A percentile compares a stretch with the other conserved stretches of the same genome.
Conservation (phyloP, 805 yeast genomes). For the Tetrapisispora phaffii region DNA sequence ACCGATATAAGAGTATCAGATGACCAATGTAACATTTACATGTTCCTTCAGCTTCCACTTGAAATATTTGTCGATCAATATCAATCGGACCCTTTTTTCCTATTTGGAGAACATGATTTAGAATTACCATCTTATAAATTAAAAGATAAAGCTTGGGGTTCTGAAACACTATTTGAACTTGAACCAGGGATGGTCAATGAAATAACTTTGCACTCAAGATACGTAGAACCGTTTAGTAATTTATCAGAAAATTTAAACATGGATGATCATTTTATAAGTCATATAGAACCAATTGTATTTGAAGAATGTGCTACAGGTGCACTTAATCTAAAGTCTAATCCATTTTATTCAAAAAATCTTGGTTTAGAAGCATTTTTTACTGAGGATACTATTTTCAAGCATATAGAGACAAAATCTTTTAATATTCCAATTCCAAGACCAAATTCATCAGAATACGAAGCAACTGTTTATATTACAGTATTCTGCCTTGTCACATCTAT, state of each 20-base stretch:
- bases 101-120: slow-evolving; percentile 48
- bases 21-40: slow-evolving; percentile 34
- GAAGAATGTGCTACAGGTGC: slow-evolving; percentile 39
- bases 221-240: slow-evolving; percentile 32
- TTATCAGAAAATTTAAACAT: slow-evolving; percentile 1
- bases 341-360: slow-evolving; percentile 32
- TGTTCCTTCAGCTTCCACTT: slow-evolving; percentile 36
- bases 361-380: slow-evolving; percentile 42
- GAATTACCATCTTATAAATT: slow-evolving; percentile 44
- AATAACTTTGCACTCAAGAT: slow-evolving; percentile 44
- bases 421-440: slow-evolving; percentile 36
- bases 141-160: slow-evolving; percentile 34
- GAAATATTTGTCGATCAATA: slow-evolving; percentile 45
- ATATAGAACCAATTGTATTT: slow-evolving; percentile 35
- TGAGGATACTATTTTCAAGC: slow-evolving; percentile 35
- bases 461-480: slow-evolving; percentile 31
- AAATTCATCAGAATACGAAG: slow-evolving; percentile 22
- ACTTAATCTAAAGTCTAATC: slow-evolving; percentile 23
- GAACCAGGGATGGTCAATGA: slow-evolving; percentile 19
- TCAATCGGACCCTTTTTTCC: slow-evolving; percentile 37
- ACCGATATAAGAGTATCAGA: slow-evolving; percentile 3
- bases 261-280: slow-evolving; percentile 7
- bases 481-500: slow-evolving; percentile 29
- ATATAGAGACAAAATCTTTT: slow-evolving; percentile 18
- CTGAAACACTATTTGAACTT: slow-evolving; percentile 35